phyloP scores from a whole-genome alignment of 108 stramenopile genomes.

The Skeletonema marinoi region DNA sequence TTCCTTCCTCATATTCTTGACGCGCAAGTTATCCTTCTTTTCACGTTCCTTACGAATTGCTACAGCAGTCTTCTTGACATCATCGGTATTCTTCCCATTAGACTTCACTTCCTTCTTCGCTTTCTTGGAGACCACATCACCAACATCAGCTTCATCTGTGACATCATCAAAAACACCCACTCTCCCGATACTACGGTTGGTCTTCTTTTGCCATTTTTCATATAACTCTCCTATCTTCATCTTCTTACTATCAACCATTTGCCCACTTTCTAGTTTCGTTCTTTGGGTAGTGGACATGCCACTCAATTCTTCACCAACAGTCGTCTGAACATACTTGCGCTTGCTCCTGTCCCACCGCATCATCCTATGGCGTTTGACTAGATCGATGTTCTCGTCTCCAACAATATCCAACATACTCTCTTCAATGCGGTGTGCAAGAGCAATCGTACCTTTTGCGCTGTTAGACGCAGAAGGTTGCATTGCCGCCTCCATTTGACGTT shows the following conservation, averaged over 20 bases:
- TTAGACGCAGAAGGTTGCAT: conserved; percentile 83
- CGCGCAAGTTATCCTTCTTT: conserved; percentile 67
- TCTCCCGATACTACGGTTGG: conserved; percentile 87
- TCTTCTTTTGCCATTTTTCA: conserved; percentile 96
- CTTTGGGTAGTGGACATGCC: conserved; percentile 80
- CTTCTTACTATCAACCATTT: conserved; percentile 86
- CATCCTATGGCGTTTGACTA: conserved; percentile 90
- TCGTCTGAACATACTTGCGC: conserved; percentile 89
- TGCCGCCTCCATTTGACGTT: conserved; percentile 81
- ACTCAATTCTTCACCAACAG: conserved; percentile 81
- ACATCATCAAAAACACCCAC: conserved; percentile 87
- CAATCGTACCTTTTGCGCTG: conserved; percentile 61
- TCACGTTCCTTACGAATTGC: conserved; percentile 82
- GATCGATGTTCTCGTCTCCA: conserved; percentile 92
- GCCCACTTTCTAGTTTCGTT: conserved; percentile 83
- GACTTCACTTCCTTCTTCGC: conserved; percentile 37
- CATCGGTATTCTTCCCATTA: conserved; percentile 27
- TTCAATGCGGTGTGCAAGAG: conserved; percentile 68
- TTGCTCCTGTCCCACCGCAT: conserved; percentile 97
- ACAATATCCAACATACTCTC: conserved; percentile 95
- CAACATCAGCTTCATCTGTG: conserved; percentile 51
- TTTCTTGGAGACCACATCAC: conserved; percentile 27
- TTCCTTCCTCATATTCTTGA: conserved; percentile 87
- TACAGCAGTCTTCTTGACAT: conserved; percentile 51
- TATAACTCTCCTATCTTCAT: conserved; percentile 94